Evolutionary conservation across 371 early-diverging fungal genomes (phyloP).

Genomic region (Nosema muscidifuracis): DNA sequence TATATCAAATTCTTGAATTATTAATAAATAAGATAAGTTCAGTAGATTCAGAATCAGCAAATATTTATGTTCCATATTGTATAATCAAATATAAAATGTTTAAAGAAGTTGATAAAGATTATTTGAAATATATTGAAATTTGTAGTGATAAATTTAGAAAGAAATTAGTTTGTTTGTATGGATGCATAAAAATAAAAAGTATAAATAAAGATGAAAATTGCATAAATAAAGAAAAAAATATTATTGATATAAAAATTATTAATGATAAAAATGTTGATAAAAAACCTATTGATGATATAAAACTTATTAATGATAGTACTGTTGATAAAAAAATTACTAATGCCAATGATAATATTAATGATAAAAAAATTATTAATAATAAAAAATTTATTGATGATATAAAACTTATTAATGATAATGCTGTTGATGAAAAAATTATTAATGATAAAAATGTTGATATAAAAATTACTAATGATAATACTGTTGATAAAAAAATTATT

Average conservation of each 20-base stretch:
- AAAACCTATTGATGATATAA: too few relatives aligned
- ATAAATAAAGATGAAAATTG: neutral
- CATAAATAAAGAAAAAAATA: neutral
- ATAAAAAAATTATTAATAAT: too few relatives aligned
- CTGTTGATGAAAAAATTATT: too few relatives aligned
- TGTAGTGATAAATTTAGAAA: neutral
- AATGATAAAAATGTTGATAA: neutral
- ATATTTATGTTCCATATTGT: neutral
- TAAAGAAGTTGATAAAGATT: constrained; percentile 1
- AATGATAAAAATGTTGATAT: too few relatives aligned
- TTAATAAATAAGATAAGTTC: neutral
- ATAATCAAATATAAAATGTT: constrained; percentile 9
- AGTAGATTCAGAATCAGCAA: neutral
- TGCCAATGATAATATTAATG: too few relatives aligned
- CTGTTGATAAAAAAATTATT: too few relatives aligned
- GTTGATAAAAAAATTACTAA: too few relatives aligned
- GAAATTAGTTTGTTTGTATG: neutral
- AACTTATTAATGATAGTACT: too few relatives aligned
- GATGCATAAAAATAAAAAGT: neutral
- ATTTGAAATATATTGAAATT: neutral
- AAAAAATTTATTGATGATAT: too few relatives aligned
- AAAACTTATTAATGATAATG: too few relatives aligned
- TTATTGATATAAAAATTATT: neutral
- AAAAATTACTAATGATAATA: too few relatives aligned
- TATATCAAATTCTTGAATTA: neutral